Evolutionary conservation across 192 early-diverging fungal genomes (phyloP), one percentile per base, ranked within the genome.

Genomic region (Entophlyctis luteolus): DNA sequence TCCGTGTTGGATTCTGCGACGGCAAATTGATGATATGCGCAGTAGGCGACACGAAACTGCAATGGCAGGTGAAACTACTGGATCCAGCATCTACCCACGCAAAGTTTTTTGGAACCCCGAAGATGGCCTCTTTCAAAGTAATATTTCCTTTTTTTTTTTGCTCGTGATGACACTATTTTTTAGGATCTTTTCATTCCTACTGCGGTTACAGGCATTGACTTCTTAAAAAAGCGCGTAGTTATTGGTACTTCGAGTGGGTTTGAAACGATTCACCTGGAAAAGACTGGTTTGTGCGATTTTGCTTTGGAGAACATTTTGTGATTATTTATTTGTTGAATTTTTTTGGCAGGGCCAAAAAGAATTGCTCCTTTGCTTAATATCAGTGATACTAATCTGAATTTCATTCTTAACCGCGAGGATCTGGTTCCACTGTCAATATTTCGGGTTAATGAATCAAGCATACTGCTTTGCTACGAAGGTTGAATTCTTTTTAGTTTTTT

Each of bases 141-240:
- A 77, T 52, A 72, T 82, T 34, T 84, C 84, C 57, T 73, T 77
- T 62, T 59, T 88, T 50, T 76, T 78, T 59, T 42, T 75, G 28
- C 76, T 77, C 65, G 87, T 82, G 79, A 83, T 87, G 68, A 4
- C 59, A 3, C 20, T 46, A 23, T 57, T 16, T 69, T 25, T 18
- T 25, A 93, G 83, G 93, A 98, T 68, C 89, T 94, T 67, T 98
- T 95, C 74, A 92, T 97, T 73, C 93, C 93, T 6, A 86, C 90
- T 35, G 90, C 95, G 79, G 84, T 90, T 22, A 89, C 81, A 33
- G 91, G 90, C 14, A 81, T 98, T 67, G 89, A 95, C 70, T 94
- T 92, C 55, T 77, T 95, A 67, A 87, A 86, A 27, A 88, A 87
- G 20, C 88, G 87, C 33, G 79, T 98, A 27, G 94, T 91, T 75